Percentiles rank a stretch among this genome's conserved stretches.
Evolutionary conservation across 345 rosid genomes (phyloP).

Genomic region (Lepidium didymum): DNA sequence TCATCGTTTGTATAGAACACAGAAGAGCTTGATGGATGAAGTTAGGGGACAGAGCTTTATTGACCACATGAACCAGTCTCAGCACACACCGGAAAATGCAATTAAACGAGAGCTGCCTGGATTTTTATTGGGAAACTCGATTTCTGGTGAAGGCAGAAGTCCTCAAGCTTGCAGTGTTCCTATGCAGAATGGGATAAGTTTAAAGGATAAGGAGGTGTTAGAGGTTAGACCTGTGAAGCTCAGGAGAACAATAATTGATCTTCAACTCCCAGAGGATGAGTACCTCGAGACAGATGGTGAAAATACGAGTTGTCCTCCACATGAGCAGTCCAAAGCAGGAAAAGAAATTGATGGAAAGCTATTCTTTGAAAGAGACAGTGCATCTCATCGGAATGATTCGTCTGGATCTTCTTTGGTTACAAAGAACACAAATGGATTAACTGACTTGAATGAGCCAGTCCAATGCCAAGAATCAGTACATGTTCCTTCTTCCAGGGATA

Average conservation of each 20-base stretch:
- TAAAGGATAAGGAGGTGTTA: constrained; percentile 48
- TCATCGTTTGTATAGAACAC: constrained; percentile 62
- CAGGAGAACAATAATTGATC: constrained; percentile 75
- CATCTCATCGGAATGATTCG: constrained; percentile 31
- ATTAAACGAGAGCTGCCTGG: constrained; percentile 51
- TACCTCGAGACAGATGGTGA: constrained; percentile 57
- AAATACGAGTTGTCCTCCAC: constrained; percentile 21
- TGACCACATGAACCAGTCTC: constrained; percentile 8
- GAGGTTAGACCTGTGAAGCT: constrained; percentile 68
- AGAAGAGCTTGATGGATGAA: constrained; percentile 65
- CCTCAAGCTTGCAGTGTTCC: constrained; percentile 46
- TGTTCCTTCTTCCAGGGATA: constrained; percentile 22
- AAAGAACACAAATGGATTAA: constrained; percentile 36
- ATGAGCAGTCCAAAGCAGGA: constrained; percentile 31
- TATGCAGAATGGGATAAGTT: constrained; percentile 43
- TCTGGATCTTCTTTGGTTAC: constrained; percentile 35
- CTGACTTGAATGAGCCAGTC: constrained; percentile 80
- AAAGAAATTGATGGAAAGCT: constrained; percentile 33
- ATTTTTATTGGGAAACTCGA: constrained; percentile 43
- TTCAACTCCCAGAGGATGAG: constrained; percentile 74
- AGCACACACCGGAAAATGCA: constrained; percentile 27
- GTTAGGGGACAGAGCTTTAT: constrained; percentile 30
- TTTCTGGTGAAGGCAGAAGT: constrained; percentile 40
- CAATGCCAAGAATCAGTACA: constrained; percentile 33
- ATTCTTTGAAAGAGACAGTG: constrained; percentile 30